Base-by-base conservation (phyloP, 306 rosid genomes). In the Prunus mira region DNA sequence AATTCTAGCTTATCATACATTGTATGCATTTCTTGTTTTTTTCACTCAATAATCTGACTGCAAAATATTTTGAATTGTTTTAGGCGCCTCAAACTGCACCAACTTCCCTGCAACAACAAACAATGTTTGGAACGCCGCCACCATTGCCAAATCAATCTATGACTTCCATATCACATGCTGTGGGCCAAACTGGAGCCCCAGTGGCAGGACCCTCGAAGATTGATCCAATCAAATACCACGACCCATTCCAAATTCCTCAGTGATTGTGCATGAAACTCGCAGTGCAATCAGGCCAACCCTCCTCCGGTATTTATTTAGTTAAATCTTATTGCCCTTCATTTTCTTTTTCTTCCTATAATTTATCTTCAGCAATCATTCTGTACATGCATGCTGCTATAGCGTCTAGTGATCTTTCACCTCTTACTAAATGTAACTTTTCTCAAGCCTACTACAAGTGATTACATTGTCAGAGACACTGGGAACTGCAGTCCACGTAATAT, bases 221-320 rank as follows among this genome's bases (percentile, higher is more conserved):
- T 80, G 98, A 95, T 79, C 97, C 98, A 95, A 88, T 86, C 97
- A 95, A 84, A 95, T 95, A 84, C 98, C 98, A 50, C 85, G 97
- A 77, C 98, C 97, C 22, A 41, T 90, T 49, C 97, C 98, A 67
- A 88, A 87, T 77, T 88, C 97, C 52, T 82, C 98, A 8, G 87
- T 89, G 81, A 75, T 83, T 69, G 56, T 90, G 77, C 90, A 90
- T 71, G 96, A 89, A 72, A 95, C 98, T 85, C 97, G 91, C 78
- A 85, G 73, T 90, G 91, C 83, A 92, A 89, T 75, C 97, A 92
- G 77, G 97, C 96, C 47, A 95, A 89, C 73, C 86, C 90, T 84
- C 97, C 98, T 86, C 98, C 98, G 96, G 98, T 95, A 89, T 76
- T 73, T 32, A 24, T 64, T 57, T 55, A 69, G 51, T 47, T 28